Evolutionary conservation across 2,329 filamentous ascomycete species (phyloP).

Genomic region (Didymella glomerata): DNA sequence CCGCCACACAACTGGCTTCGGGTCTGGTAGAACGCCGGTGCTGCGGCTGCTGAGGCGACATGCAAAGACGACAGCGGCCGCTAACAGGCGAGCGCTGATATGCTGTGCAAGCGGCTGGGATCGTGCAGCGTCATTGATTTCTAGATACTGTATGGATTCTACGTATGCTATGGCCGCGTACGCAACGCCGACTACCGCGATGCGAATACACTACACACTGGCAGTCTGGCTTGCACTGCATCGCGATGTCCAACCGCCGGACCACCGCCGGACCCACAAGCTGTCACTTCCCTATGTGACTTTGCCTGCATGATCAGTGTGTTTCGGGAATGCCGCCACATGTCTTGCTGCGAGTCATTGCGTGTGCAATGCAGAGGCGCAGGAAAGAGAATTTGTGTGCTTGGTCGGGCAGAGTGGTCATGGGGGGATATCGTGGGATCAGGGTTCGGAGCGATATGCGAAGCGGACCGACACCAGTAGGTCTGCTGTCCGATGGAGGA

Average conservation of each 20-base stretch:
- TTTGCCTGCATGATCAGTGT: constrained; percentile 14
- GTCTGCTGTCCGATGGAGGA: background rate
- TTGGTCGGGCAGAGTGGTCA: background rate
- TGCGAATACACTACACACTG: background rate
- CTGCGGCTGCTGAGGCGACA: background rate
- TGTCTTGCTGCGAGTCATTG: constrained; percentile 19
- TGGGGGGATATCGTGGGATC: constrained; percentile 9
- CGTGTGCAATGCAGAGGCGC: no score
- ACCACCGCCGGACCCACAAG: background rate
- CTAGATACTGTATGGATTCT: background rate
- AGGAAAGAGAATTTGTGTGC: no score
- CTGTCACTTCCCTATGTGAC: constrained; percentile 9
- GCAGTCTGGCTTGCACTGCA: no score
- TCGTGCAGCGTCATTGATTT: background rate
- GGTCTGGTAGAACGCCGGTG: constrained; percentile 4
- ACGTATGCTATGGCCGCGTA: background rate
- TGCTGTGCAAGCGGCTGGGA: background rate
- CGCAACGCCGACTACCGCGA: no score
- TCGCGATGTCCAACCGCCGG: no score
- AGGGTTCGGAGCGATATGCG: background rate
- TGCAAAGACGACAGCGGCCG: constrained; percentile 3
- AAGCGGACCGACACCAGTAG: background rate
- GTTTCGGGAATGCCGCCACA: constrained; percentile 5
- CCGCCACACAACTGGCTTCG: background rate
- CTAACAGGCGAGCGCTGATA: constrained; percentile 4